A percentile compares a stretch with the other conserved stretches of the same genome.
phyloP scores from a whole-genome alignment of 352 stramenopile genomes.

The Phytophthora citricola region DNA sequence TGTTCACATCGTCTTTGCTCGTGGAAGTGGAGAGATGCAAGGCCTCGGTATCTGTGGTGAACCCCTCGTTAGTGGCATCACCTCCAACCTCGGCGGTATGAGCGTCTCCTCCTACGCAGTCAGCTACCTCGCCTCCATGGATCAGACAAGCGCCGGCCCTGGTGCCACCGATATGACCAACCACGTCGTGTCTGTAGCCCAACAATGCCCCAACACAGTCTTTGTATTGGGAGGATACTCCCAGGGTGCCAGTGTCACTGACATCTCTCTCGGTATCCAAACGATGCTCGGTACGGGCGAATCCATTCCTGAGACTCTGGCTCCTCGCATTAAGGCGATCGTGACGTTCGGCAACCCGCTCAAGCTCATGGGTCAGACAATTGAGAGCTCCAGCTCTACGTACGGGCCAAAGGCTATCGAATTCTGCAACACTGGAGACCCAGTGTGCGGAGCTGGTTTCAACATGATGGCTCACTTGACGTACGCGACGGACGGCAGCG shows the following conservation, averaged over 20 bases:
- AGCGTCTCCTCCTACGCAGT: slow-evolving; percentile 46
- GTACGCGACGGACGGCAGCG: slow-evolving; percentile 37
- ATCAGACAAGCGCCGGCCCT: slow-evolving; percentile 34
- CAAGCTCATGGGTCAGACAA: slow-evolving; percentile 36
- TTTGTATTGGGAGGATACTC: slow-evolving; percentile 46
- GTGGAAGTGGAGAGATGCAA: slow-evolving; percentile 36
- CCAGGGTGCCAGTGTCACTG: slow-evolving; percentile 39
- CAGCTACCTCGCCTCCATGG: slow-evolving; percentile 31
- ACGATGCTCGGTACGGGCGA: slow-evolving; percentile 33
- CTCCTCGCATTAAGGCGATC: slow-evolving; percentile 38
- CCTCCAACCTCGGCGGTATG: slow-evolving; percentile 37
- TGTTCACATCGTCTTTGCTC: slow-evolving; percentile 44
- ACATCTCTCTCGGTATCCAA: slow-evolving; percentile 40
- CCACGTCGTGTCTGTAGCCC: slow-evolving; percentile 31
- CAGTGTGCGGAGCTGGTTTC: slow-evolving; percentile 36
- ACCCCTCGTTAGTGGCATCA: slow-evolving; percentile 39
- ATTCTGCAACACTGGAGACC: slow-evolving; percentile 39
- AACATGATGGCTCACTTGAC: slow-evolving; percentile 41
- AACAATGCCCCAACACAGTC: slow-evolving; percentile 38
- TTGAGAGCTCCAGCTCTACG: slow-evolving; percentile 29
- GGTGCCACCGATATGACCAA: slow-evolving; percentile 47
- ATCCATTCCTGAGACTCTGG: slow-evolving; percentile 29
- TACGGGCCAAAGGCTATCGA: slow-evolving; percentile 42
- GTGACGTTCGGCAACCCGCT: slow-evolving; percentile 50
- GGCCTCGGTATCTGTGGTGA: slow-evolving; percentile 41